Conservation (phyloP, 2,329 filamentous ascomycete species). For the Trichoderma harzianum region DNA sequence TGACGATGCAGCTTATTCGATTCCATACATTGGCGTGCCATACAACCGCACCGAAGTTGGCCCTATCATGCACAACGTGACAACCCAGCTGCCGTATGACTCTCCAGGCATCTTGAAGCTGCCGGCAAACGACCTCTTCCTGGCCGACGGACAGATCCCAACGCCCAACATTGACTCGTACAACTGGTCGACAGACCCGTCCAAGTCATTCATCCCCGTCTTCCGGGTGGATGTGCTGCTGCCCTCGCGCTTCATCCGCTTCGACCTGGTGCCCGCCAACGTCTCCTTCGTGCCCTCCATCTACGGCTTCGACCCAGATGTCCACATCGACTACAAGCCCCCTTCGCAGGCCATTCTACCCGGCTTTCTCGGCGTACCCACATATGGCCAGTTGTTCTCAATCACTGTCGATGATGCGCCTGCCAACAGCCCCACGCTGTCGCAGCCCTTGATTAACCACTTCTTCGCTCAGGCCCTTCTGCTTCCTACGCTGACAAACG, state of each 20-base stretch:
- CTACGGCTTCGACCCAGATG: constrained; percentile 2
- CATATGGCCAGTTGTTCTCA: neutral
- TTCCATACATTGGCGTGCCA: neutral
- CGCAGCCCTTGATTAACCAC: neutral
- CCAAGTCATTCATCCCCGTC: neutral
- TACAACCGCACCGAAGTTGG: neutral
- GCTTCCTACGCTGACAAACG: neutral
- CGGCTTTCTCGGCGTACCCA: neutral
- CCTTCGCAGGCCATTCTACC: neutral
- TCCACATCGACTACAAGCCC: neutral
- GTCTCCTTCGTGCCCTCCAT: neutral
- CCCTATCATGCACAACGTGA: neutral
- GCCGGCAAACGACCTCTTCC: neutral
- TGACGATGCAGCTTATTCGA: neutral
- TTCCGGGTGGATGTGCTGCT: neutral
- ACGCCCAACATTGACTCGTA: neutral
- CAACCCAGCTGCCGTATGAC: neutral
- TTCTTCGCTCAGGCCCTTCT: neutral
- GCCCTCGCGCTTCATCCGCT: neutral
- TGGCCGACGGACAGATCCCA: neutral
- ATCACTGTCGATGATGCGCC: neutral
- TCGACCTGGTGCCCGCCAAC: neutral
- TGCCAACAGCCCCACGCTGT: neutral
- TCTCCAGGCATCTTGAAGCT: neutral
- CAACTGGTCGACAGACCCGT: neutral